Evolutionary conservation across 768 basidiomycete genomes (phyloP).

Genomic region (Russula sp.): DNA sequence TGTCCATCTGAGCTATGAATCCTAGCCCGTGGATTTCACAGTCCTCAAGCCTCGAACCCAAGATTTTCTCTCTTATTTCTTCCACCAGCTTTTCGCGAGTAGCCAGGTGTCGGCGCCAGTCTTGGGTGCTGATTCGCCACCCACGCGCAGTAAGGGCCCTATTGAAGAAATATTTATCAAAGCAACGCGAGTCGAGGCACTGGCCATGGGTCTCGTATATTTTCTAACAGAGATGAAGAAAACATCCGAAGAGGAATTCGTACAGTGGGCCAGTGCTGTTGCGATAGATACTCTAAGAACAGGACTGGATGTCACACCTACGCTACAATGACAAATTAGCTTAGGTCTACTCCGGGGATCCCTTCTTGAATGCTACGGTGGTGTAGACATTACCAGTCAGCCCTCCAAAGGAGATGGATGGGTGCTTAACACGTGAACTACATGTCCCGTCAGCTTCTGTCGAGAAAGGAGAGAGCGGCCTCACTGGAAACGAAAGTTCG

Average conservation of each 20-base stretch:
- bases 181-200: conserved; percentile 56
- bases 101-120: conserved; percentile 74
- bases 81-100: conserved; percentile 65
- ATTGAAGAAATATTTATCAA: conserved; percentile 82
- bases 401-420: conserved; percentile 76
- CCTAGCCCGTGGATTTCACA: conserved; percentile 85
- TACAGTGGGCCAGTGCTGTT: conserved; percentile 65
- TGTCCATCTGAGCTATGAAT: not conserved
- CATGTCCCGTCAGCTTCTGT: not conserved
- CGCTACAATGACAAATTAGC: conserved; percentile 29
- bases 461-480: conserved; percentile 31
- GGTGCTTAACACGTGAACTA: conserved; percentile 72
- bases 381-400: conserved; percentile 65
- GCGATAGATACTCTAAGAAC: conserved; percentile 68
- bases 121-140: conserved; percentile 42
- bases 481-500: conserved; percentile 64
- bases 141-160: conserved; percentile 52
- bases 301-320: conserved; percentile 55
- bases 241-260: conserved; percentile 41
- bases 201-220: conserved; percentile 74
- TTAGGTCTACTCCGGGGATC: conserved; percentile 6
- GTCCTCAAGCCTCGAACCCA: conserved; percentile 59
- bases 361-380: conserved; percentile 66
- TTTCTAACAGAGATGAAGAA: conserved; percentile 51
- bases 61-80: conserved; percentile 66